phyloP scores from a whole-genome alignment of 441 rosid genomes.

The Monsonia emarginata region DNA sequence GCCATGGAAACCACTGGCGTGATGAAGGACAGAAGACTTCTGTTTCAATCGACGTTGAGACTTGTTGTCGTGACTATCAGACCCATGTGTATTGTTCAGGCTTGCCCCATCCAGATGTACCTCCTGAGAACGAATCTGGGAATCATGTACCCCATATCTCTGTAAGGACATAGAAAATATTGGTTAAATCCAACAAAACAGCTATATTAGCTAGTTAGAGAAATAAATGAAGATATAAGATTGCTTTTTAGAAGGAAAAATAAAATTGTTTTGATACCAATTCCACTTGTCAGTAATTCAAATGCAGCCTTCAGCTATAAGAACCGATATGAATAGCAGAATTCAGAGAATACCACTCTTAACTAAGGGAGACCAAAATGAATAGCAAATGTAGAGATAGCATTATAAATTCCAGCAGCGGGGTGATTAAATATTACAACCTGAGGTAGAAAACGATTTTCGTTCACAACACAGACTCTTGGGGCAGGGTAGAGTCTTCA shows the following conservation, averaged over 20 bases:
- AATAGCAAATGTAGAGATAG: background rate
- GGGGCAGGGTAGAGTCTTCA: background rate
- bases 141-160: slow-evolving; percentile 34
- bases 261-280: background rate
- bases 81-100: slow-evolving; percentile 25
- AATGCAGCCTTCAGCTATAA: background rate
- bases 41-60: slow-evolving; percentile 32
- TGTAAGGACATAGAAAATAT: slow-evolving; percentile 25
- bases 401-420: background rate
- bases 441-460: background rate
- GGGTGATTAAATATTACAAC: background rate
- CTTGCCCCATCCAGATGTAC: slow-evolving; percentile 33
- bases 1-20: slow-evolving; percentile 28
- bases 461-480: background rate
- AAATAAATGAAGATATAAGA: too few species aligned
- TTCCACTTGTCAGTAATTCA: background rate
- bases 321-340: background rate
- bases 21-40: slow-evolving; percentile 27
- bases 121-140: slow-evolving; percentile 34
- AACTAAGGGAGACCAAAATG: background rate
- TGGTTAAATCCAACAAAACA: slow-evolving; percentile 4
- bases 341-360: background rate
- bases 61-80: slow-evolving; percentile 34
- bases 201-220: too few species aligned
- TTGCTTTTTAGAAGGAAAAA: too few species aligned